Evolutionary conservation across 306 rosid genomes (phyloP), one percentile per base, ranked within the genome.

Genomic region (Sophora flavescens): DNA sequence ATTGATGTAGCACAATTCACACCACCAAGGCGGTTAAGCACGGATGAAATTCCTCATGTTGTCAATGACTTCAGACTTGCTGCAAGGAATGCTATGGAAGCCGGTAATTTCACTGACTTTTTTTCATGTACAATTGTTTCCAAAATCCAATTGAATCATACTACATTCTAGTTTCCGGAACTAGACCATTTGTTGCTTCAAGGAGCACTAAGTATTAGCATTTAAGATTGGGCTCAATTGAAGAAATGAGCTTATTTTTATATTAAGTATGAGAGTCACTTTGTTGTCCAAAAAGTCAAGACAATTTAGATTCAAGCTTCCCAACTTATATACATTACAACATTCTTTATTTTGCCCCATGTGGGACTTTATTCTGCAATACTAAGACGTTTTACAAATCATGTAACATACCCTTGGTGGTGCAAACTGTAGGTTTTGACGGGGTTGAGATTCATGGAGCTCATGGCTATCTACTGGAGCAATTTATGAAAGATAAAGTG

Each of bases 371-470:
- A n/a, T n/a, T n/a, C n/a, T n/a, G n/a, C n/a, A n/a, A n/a, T n/a
- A n/a, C n/a, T n/a, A 16, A 6, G 50, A 33, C n/a, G 18, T 14
- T 52, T 76, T 38, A 8, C 18, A 36, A 53, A 41, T 54, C 28
- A 26, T 30, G 32, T 69, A 36, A 50, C 44, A 28, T 32, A n/a
- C 8, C 4, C 2, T 7, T 6, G 57, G 45, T 59, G 69, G 16
- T 74, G 59, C 51, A 38, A 63, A 51, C 22, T 73, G 12, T 35
- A 92, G 93, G 96, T 77, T 93, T 90, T 78, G 93, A 90, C 73
- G 97, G 96, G 51, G 88, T 90, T 74, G 97, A 92, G 77, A 80
- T 92, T 41, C 93, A 42, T 42, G 92, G 87, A 2, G 96, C 87
- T 26, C 72, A 88, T 69, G 97, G 96, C 56, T 92, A 87, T 83